Evolutionary conservation across 2,329 filamentous ascomycete genomes (phyloP), one percentile per base, ranked within the genome.

Genomic region (Beauveria asiatica): DNA sequence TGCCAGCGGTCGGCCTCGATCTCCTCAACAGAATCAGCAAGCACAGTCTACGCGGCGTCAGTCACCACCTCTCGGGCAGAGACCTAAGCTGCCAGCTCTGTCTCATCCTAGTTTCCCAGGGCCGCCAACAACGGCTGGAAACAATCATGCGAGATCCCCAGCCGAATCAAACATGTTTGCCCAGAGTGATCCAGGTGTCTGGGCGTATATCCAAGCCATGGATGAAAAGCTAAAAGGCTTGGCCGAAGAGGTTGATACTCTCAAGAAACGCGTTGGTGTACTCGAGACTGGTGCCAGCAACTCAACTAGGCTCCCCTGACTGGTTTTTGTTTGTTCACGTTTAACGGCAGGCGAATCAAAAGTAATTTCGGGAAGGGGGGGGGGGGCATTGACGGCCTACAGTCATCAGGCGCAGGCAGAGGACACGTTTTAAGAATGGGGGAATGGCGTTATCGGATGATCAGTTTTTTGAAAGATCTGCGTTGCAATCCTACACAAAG

Each of bases 131-230:
- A 65, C 71, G 5, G 62, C 68, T n/a, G 64, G 67, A n/a, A 70
- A 69, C 59, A 66, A 67, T 33, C 71, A 72, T 60, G 65, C 64
- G 11, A 67, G 69, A 44, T 71, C 75, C 57, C 74, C 81, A 21
- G 76, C 75, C 48, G 82, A 83, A 64, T 83, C 83, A 63, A 90
- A 90, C 66, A 78, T 90, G 62, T 87, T 90, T 70, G 77, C 83
- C 57, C 75, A 80, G 19, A 76, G 77, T 19, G 83, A 85, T 55
- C 78, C 84, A 63, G 85, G 84, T 46, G 76, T 92, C 9, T 91
- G 87, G 87, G 75, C 80, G 4, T 91, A 91, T 67, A 83, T 92
- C 39, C 85, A 90, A 60, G 80, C 79, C 19, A 76, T 93, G 54
- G 89, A 93, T 68, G 81, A 84, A 13, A 75, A 73, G 62, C 67